A percentile compares a stretch with the other conserved stretches of the same genome.
Evolutionary conservation across 495 filamentous ascomycete genomes (phyloP).

Genomic region (Daldinia childiae): DNA sequence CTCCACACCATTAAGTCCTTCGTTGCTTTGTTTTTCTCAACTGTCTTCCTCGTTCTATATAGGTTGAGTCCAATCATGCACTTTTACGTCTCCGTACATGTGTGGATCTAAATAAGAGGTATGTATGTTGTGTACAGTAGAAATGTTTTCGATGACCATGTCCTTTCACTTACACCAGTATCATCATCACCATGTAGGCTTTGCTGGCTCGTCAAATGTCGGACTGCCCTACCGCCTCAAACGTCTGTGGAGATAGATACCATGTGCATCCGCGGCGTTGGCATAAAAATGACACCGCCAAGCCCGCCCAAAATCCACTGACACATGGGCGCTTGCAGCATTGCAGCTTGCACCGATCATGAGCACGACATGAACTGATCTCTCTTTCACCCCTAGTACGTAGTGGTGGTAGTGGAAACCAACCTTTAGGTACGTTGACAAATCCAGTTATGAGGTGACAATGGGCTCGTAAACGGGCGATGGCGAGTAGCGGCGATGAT

Average conservation of each 20-base stretch:
- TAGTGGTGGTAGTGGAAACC: neutral
- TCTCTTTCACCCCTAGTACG: slow-evolving; percentile 3
- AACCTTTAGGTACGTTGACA: neutral
- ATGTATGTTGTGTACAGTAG: neutral
- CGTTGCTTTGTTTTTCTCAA: slow-evolving; percentile 25
- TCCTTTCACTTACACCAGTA: neutral
- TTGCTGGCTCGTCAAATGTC: slow-evolving; percentile 13
- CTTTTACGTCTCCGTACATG: neutral
- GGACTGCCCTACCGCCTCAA: slow-evolving; percentile 9
- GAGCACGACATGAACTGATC: slow-evolving; percentile 43
- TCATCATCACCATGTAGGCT: neutral
- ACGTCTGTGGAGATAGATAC: neutral
- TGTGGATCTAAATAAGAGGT: neutral
- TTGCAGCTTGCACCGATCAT: slow-evolving; percentile 28
- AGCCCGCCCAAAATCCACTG: slow-evolving; percentile 30
- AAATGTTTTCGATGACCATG: neutral
- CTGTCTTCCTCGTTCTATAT: slow-evolving; percentile 8
- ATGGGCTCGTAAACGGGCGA: slow-evolving; percentile 13
- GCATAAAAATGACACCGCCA: slow-evolving; percentile 27
- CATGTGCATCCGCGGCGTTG: slow-evolving; percentile 6
- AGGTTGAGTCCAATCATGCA: neutral
- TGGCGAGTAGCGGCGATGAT: slow-evolving; percentile 2
- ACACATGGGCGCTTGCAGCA: slow-evolving; percentile 43
- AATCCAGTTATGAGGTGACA: neutral
- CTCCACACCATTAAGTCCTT: slow-evolving; percentile 24